Conservation (phyloP, 805 yeast genomes). For the Komagataella kurtzmanii region DNA sequence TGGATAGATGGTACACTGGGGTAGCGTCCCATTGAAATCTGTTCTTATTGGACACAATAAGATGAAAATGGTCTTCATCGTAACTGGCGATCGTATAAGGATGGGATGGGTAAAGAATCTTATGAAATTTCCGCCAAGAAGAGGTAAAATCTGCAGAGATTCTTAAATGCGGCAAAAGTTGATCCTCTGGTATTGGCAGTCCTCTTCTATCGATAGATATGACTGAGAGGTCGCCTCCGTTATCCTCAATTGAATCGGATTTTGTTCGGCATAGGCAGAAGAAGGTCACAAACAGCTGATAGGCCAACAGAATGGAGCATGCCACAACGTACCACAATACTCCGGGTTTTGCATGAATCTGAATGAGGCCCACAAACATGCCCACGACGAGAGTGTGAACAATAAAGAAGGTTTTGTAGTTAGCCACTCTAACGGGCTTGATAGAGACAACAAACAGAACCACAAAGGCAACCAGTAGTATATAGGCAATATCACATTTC, state of each 20-base stretch:
- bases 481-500: conserved; percentile 8
- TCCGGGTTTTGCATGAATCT: conserved; percentile 62
- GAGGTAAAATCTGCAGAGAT: conserved; percentile 21
- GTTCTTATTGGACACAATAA: conserved; percentile 34
- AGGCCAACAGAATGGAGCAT: conserved; percentile 16
- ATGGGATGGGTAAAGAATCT: conserved; percentile 45
- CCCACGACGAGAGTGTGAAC: conserved; percentile 40
- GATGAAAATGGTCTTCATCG: conserved; percentile 21
- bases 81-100: conserved; percentile 48
- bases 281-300: conserved; percentile 22
- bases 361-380: conserved; percentile 27
- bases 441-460: conserved; percentile 31
- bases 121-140: conserved; percentile 21
- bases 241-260: conserved; percentile 8
- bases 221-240: conserved; percentile 11
- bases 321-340: conserved; percentile 24
- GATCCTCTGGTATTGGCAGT: conserved; percentile 8
- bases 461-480: conserved; percentile 35
- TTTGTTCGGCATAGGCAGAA: conserved; percentile 10
- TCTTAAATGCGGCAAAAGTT: conserved; percentile 9
- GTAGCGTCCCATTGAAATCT: conserved; percentile 14
- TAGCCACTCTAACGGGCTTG: conserved; percentile 30
- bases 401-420: conserved; percentile 41
- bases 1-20: conserved; percentile 17
- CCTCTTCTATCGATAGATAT: conserved; percentile 10